Conservation (phyloP, 2,329 filamentous ascomycete species). For the Talaromyces sp. region DNA sequence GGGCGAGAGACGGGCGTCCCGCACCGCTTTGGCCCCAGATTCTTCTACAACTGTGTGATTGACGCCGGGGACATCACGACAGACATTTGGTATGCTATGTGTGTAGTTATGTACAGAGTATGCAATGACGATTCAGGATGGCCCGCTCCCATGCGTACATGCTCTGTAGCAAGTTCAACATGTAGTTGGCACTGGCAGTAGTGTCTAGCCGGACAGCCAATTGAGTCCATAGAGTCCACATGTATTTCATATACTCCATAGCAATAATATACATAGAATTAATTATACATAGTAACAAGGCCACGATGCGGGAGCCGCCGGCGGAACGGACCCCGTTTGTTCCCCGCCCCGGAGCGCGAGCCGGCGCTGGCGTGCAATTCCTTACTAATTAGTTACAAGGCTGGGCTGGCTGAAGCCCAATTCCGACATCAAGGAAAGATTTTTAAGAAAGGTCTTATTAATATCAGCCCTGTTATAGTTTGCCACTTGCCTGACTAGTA, state of each 20-base stretch:
- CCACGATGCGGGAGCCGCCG: background rate
- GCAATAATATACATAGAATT: too few species aligned
- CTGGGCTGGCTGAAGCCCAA: background rate
- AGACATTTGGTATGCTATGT: background rate
- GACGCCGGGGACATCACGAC: background rate
- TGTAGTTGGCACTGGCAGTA: background rate
- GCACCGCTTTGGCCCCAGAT: background rate
- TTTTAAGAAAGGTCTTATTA: background rate
- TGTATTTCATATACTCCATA: background rate
- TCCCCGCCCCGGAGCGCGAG: background rate
- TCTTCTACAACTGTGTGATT: background rate
- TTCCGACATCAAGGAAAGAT: background rate
- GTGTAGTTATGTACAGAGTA: background rate
- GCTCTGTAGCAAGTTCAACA: background rate
- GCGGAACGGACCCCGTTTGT: background rate
- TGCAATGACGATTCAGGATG: background rate
- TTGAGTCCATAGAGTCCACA: background rate
- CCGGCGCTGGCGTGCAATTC: background rate
- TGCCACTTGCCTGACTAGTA: background rate
- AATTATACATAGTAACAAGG: background rate
- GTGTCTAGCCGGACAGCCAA: background rate
- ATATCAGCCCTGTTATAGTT: background rate
- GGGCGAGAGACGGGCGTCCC: background rate
- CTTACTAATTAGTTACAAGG: too few species aligned
- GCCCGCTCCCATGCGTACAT: background rate